phyloP scores from a whole-genome alignment of 2,329 filamentous ascomycete genomes.

The Orbilia blumenaviensis region DNA sequence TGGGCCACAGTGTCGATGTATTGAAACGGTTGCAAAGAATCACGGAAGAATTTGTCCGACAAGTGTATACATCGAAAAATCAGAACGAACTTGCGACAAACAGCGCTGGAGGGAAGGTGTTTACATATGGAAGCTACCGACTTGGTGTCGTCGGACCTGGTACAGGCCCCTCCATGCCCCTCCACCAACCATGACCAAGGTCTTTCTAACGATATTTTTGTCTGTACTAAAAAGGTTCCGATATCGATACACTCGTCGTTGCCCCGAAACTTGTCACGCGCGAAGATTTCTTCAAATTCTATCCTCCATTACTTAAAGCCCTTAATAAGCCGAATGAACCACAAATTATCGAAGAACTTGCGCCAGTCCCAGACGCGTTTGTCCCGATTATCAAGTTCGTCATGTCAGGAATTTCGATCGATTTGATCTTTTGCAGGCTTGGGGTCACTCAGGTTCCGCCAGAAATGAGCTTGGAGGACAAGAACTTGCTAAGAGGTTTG shows the following conservation, averaged over 20 bases:
- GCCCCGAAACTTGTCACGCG: slow-evolving; percentile 87
- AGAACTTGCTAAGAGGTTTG: slow-evolving; percentile 82
- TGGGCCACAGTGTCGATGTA: slow-evolving; percentile 70
- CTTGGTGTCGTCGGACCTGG: slow-evolving; percentile 89
- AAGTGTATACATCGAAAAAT: slow-evolving; percentile 77
- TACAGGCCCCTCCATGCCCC: slow-evolving; percentile 58
- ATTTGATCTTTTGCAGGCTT: slow-evolving; percentile 86
- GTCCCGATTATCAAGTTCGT: slow-evolving; percentile 98
- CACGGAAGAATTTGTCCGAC: slow-evolving; percentile 84
- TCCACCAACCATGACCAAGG: not conserved
- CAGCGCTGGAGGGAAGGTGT: slow-evolving; percentile 88
- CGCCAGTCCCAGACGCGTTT: slow-evolving; percentile 86
- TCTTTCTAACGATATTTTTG: not conserved
- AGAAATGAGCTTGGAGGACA: slow-evolving; percentile 80
- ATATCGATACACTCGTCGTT: slow-evolving; percentile 96
- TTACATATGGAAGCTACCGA: slow-evolving; percentile 94
- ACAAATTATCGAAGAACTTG: slow-evolving; percentile 83
- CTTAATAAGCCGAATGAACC: slow-evolving; percentile 70
- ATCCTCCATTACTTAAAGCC: slow-evolving; percentile 79
- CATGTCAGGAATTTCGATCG: slow-evolving; percentile 88
- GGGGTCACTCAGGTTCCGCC: slow-evolving; percentile 75
- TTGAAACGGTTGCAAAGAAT: slow-evolving; percentile 80
- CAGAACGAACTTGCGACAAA: slow-evolving; percentile 80
- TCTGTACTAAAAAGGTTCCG: slow-evolving; percentile 73
- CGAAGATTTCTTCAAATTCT: slow-evolving; percentile 90